Evolutionary conservation across 139 green algal species (phyloP), one percentile per base, ranked within the genome.

Genomic region (Dunaliella sp.): DNA sequence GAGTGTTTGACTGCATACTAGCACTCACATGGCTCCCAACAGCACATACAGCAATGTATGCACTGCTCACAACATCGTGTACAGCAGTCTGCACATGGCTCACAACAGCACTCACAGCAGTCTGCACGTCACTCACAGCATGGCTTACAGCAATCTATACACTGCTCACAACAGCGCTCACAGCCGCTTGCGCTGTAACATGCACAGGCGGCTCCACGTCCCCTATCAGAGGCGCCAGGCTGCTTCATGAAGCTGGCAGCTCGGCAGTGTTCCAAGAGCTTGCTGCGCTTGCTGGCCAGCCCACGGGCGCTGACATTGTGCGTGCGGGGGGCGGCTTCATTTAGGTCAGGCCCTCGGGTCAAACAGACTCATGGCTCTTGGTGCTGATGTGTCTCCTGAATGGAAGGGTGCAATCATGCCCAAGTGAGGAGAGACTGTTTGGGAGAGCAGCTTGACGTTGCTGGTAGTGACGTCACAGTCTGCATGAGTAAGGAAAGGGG

Each of bases 171-270:
- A 65, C 7, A 65, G 48, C 7, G 48, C 48, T 65, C 48, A 16
- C 16, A 26, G 48, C 48, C 16, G 7, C 16, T 65, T 65, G 48
- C 48, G 7, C 48, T 65, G 48, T n/a, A 65, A 28, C 30, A 34
- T 31, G 76, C n/a, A 12, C 76, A 37, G n/a, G n/a, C 12, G 76
- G 76, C 76, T 81, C 76, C 76, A 36, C n/a, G 1, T 34, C 76
- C 76, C 76, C n/a, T 1, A 33, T 81, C n/a, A 28, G n/a, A 22
- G 30, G n/a, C 12, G 76, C 76, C 1, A 33, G 76, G n/a, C 12
- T 81, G 30, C 76, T 81, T 12, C 76, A 81, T 81, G 76, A 81
- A 22, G 76, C 76, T 36, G 76, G 76, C n/a, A 36, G 34, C 76
- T 81, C 76, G 30, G 76, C 76, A 38, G 76, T 81, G 1, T 28